Conservation (phyloP, 768 basidiomycete genomes). For the Tulasnella sp. region DNA sequence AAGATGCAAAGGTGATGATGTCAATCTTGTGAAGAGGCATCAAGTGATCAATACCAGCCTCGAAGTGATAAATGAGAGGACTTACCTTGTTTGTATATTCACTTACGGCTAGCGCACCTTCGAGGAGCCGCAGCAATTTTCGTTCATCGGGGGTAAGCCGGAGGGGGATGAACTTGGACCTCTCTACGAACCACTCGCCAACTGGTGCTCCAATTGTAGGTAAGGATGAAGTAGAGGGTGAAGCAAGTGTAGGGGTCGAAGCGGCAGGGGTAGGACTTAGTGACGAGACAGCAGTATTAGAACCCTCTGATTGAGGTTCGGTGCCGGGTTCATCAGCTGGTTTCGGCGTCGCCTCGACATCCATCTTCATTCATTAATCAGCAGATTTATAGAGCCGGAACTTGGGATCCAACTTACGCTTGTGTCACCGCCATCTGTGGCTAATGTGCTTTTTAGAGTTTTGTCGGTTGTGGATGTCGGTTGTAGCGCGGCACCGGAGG, state of each 20-base stretch:
- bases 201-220: constrained; percentile 48
- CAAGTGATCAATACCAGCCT: neutral
- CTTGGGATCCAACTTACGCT: neutral
- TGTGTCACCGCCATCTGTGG: neutral
- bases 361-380: neutral
- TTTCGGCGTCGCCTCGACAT: neutral
- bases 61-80: neutral
- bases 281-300: constrained; percentile 22
- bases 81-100: constrained; percentile 73
- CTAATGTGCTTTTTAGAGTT: no score
- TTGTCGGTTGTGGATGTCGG: no score
- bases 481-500: no score
- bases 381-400: no score
- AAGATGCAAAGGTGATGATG: constrained; percentile 59
- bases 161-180: constrained; percentile 67
- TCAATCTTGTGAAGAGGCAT: constrained; percentile 33
- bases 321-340: constrained; percentile 27
- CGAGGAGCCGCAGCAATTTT: constrained; percentile 71
- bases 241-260: constrained; percentile 44
- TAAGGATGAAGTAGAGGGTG: no score
- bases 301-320: constrained; percentile 23
- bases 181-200: constrained; percentile 77
- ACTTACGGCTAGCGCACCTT: constrained; percentile 60
- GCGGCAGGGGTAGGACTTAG: constrained; percentile 21
- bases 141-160: constrained; percentile 64